Evolutionary conservation across 164 flowering plant genomes (phyloP).

Genomic region (Santalum album): DNA sequence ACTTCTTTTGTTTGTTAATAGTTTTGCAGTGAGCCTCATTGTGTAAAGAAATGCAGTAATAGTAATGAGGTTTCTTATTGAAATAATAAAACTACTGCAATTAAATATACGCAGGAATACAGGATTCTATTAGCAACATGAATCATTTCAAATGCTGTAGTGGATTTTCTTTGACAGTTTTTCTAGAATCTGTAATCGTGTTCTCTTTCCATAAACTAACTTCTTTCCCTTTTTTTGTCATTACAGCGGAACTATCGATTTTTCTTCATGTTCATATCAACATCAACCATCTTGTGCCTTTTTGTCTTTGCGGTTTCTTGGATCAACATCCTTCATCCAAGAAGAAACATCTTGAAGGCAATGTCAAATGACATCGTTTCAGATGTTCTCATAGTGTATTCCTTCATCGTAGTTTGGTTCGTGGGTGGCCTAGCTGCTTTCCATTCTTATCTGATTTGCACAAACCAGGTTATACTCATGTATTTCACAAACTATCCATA

Average conservation of each 20-base stretch:
- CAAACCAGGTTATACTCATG: constrained; percentile 61
- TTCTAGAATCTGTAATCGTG: no score
- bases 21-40: no score
- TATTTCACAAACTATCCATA: no score
- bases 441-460: constrained; percentile 52
- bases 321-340: constrained; percentile 28
- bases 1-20: no score
- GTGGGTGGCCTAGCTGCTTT: constrained; percentile 79
- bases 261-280: constrained; percentile 71
- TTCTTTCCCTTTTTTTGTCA: neutral
- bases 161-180: no score
- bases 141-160: no score
- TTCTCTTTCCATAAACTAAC: no score
- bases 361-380: constrained; percentile 43
- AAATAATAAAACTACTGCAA: no score
- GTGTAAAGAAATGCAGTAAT: no score
- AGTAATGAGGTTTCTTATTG: no score
- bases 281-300: constrained; percentile 55
- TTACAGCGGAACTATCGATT: constrained; percentile 69
- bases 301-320: constrained; percentile 65
- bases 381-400: constrained; percentile 51
- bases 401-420: constrained; percentile 61
- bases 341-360: constrained; percentile 46
- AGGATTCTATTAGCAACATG: no score
- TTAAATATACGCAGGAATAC: no score